Conservation (phyloP, 1,139 yeast genomes). For the Pichia sp. region DNA sequence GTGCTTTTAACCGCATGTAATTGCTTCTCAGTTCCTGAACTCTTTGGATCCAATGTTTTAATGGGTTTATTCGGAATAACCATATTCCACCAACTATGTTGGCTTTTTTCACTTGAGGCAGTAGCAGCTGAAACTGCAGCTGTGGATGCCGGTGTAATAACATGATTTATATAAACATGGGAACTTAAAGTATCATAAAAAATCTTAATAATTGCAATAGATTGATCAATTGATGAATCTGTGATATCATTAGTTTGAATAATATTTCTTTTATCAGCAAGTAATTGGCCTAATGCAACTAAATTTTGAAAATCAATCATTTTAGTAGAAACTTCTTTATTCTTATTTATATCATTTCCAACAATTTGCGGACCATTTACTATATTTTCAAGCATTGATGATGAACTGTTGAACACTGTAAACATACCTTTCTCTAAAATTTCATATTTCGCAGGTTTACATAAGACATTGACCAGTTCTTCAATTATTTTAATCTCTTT, state of each 20-base stretch:
- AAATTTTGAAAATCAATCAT: conserved; percentile 18
- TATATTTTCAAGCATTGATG: conserved; percentile 11
- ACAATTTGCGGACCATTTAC: conserved; percentile 4
- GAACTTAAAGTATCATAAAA: conserved; percentile 17
- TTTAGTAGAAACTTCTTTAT: conserved; percentile 10
- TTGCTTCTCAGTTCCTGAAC: not conserved
- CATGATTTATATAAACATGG: conserved; percentile 26
- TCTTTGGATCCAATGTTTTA: conserved; percentile 3
- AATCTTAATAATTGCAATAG: not conserved
- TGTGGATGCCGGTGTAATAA: conserved; percentile 10
- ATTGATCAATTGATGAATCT: conserved; percentile 12
- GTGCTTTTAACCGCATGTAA: not conserved
- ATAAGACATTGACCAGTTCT: conserved; percentile 21
- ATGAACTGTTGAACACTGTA: conserved; percentile 14
- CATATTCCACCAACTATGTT: conserved; percentile 12
- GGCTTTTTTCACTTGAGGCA: conserved; percentile 3
- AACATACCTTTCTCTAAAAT: conserved; percentile 20
- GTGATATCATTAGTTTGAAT: conserved; percentile 7
- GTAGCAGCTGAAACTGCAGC: conserved; percentile 7
- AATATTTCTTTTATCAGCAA: conserved; percentile 11
- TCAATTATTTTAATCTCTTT: conserved; percentile 21
- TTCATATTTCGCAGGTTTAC: conserved; percentile 18
- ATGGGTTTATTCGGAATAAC: not conserved
- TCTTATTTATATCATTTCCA: not conserved
- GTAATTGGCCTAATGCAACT: conserved; percentile 20